A percentile compares a stretch with the other conserved stretches of the same genome.
phyloP scores from a whole-genome alignment of 345 rosid genomes.

The Dovyalis caffra region DNA sequence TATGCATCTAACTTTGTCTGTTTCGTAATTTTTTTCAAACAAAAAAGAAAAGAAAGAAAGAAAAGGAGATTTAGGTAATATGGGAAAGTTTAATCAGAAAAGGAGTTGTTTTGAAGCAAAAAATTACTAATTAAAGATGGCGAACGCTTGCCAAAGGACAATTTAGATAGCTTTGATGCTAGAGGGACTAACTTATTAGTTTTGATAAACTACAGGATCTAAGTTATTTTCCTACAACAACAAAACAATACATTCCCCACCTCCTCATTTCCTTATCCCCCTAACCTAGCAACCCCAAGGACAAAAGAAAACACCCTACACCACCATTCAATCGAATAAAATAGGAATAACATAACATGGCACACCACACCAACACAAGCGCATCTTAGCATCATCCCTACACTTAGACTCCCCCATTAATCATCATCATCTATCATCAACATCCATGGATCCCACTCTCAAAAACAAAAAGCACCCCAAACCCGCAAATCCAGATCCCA shows the following conservation, averaged over 20 bases:
- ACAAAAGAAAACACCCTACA: neutral
- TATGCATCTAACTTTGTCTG: no score
- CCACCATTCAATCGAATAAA: neutral
- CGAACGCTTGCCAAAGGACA: no score
- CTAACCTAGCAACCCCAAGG: neutral
- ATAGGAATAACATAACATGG: constrained; percentile 26
- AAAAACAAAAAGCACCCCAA: constrained; percentile 15
- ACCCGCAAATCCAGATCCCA: constrained; percentile 13
- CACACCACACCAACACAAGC: constrained; percentile 33
- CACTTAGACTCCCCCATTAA: constrained; percentile 10
- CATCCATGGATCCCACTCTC: constrained; percentile 39
- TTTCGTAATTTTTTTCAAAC: no score
- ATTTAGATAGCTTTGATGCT: no score
- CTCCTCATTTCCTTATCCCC: constrained; percentile 6
- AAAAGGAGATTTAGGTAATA: no score
- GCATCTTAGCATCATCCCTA: constrained; percentile 29
- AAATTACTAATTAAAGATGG: no score
- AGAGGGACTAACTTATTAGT: no score
- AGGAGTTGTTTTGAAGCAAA: no score
- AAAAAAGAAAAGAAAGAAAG: no score
- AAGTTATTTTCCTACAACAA: neutral
- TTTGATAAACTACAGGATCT: no score
- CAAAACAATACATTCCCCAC: neutral
- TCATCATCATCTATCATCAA: neutral
- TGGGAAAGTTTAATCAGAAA: no score